phyloP scores from a whole-genome alignment of 2,329 filamentous ascomycete species.

The Apiospora marii region DNA sequence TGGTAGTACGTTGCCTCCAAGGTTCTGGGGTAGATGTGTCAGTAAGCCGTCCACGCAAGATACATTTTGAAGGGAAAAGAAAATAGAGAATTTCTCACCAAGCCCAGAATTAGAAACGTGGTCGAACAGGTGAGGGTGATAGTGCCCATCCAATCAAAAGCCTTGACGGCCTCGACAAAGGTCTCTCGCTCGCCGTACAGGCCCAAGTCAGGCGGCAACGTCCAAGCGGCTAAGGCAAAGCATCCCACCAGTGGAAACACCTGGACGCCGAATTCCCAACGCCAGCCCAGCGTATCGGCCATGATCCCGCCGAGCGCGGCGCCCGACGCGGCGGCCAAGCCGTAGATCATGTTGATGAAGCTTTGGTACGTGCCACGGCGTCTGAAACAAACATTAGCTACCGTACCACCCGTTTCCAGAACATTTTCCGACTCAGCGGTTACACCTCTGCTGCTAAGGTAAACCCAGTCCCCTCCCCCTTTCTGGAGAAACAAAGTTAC shows the following conservation, averaged over 20 bases:
- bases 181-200: conserved; percentile 53
- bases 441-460: not conserved
- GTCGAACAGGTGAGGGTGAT: conserved; percentile 59
- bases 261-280: conserved; percentile 74
- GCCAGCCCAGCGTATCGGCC: conserved; percentile 75
- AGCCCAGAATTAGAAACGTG: conserved; percentile 65
- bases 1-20: conserved; percentile 69
- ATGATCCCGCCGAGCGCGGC: conserved; percentile 75
- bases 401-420: not conserved
- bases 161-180: conserved; percentile 57
- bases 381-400: conserved; percentile 34
- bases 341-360: conserved; percentile 72
- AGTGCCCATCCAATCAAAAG: conserved; percentile 66
- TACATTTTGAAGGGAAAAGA: not conserved
- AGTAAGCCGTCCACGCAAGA: not conserved
- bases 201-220: conserved; percentile 62
- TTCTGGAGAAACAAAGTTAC: not conserved
- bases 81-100: conserved; percentile 50
- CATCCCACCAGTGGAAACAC: conserved; percentile 59
- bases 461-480: not conserved
- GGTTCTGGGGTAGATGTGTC: conserved; percentile 49
- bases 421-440: not conserved
- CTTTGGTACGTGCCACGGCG: conserved; percentile 75
- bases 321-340: conserved; percentile 64
- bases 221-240: conserved; percentile 52